phyloP scores from a whole-genome alignment of 2,329 filamentous ascomycete genomes.

The Arthroderma sp. region DNA sequence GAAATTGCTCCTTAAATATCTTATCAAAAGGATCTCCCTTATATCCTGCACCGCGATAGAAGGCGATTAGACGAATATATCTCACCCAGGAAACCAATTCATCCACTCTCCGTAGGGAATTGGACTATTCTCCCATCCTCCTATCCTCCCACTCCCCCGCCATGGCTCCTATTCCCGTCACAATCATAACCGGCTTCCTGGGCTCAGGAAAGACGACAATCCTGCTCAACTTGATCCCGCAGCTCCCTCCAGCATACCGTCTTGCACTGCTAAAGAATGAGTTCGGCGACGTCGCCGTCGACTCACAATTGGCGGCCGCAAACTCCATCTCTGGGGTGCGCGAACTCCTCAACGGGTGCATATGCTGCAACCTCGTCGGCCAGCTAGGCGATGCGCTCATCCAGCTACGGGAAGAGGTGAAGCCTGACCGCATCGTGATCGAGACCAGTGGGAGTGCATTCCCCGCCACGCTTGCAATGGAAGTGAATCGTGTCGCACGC shows the following conservation, averaged over 20 bases:
- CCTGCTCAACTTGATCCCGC: conserved; percentile 84
- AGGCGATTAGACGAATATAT: neutral
- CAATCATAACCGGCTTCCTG: conserved; percentile 90
- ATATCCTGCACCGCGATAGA: neutral
- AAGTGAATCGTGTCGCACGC: conserved; percentile 67
- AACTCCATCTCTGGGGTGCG: conserved; percentile 77
- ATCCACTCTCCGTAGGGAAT: neutral
- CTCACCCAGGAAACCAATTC: neutral
- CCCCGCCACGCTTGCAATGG: conserved; percentile 79
- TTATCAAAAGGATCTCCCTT: neutral
- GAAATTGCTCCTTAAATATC: neutral
- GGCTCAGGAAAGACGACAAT: conserved; percentile 94
- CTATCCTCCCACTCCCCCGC: neutral
- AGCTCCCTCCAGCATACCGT: conserved; percentile 75
- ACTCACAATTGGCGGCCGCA: conserved; percentile 77
- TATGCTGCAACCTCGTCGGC: conserved; percentile 96
- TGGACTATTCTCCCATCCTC: neutral
- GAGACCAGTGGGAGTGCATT: conserved; percentile 85
- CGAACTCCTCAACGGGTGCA: conserved; percentile 91
- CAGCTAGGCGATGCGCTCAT: conserved; percentile 70
- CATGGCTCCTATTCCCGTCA: conserved; percentile 61
- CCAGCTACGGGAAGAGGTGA: conserved; percentile 51
- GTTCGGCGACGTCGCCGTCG: conserved; percentile 87
- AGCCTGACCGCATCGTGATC: conserved; percentile 77
- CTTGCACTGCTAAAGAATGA: conserved; percentile 96